Percentiles rank a stretch among this genome's conserved stretches.
Conservation (phyloP, 2,329 filamentous ascomycete genomes). For the Epichloe sylvatica region DNA sequence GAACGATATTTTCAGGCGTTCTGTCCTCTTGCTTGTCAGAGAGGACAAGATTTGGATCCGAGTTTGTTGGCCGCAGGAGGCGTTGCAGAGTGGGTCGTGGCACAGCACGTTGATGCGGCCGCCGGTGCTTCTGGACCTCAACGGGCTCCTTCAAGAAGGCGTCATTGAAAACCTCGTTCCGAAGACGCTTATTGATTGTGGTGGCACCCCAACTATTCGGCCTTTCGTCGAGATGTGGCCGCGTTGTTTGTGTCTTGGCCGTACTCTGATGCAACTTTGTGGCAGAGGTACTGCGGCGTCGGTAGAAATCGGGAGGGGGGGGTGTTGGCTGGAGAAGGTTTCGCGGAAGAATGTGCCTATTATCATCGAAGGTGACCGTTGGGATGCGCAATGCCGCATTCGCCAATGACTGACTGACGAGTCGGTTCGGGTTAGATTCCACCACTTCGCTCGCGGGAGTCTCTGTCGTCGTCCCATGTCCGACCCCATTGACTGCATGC, state of each 20-base stretch:
- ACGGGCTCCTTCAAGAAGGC: constrained; percentile 78
- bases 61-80: constrained; percentile 29
- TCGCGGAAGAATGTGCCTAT: constrained; percentile 80
- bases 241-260: constrained; percentile 7
- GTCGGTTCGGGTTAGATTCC: constrained; percentile 18
- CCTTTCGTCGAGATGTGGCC: constrained; percentile 37
- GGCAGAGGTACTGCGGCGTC: constrained; percentile 21
- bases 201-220: constrained; percentile 77
- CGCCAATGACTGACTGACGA: constrained; percentile 64
- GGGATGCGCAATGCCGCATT: constrained; percentile 53
- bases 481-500: constrained; percentile 2
- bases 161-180: constrained; percentile 85
- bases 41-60: constrained; percentile 25
- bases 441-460: constrained; percentile 8
- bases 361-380: constrained; percentile 87
- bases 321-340: constrained; percentile 57
- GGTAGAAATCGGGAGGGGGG: constrained; percentile 17
- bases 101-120: constrained; percentile 53
- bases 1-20: not conserved
- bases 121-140: constrained; percentile 62
- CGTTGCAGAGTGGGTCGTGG: constrained; percentile 37
- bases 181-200: constrained; percentile 72
- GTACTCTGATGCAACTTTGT: constrained; percentile 10
- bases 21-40: constrained; percentile 1
- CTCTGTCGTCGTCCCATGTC: not conserved